A percentile compares a stretch with the other conserved stretches of the same genome.
These are phyloP conservation scores for Magnusiomyces tetraspermus DNA, from an alignment of 1,139 yeast genomes.

Conservation along the genomic window DNA sequence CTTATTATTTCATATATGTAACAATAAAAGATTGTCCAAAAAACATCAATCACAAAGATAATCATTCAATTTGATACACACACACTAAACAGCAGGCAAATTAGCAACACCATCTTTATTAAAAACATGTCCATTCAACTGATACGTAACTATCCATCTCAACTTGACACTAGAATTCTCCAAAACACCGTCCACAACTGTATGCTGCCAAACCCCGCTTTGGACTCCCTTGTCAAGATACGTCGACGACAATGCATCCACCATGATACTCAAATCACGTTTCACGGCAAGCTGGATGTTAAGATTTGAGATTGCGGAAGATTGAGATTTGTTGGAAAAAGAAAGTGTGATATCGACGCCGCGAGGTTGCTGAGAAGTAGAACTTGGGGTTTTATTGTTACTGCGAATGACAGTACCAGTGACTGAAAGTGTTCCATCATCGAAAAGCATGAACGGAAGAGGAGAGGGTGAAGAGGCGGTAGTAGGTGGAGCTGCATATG, in stretches of 20 bases:
- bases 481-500: slow-evolving; percentile 3
- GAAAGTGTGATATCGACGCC: slow-evolving; percentile 37
- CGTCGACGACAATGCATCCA: slow-evolving; percentile 63
- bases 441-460: background rate
- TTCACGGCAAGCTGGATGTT: slow-evolving; percentile 79
- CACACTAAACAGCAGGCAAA: slow-evolving; percentile 1
- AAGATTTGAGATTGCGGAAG: slow-evolving; percentile 38
- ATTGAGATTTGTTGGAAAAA: slow-evolving; percentile 39
- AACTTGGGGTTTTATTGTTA: background rate
- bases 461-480: background rate
- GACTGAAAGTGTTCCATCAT: slow-evolving; percentile 1
- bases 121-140: slow-evolving; percentile 21
- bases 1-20: too few species aligned
- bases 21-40: too few species aligned
- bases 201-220: slow-evolving; percentile 50
- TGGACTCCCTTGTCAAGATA: slow-evolving; percentile 42
- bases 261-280: slow-evolving; percentile 51
- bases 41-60: background rate
- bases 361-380: slow-evolving; percentile 1
- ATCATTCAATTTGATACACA: background rate
- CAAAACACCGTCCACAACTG: slow-evolving; percentile 39
- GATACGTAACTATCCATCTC: slow-evolving; percentile 72
- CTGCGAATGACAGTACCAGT: slow-evolving; percentile 1
- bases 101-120: slow-evolving; percentile 19
- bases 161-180: slow-evolving; percentile 41